Percentiles rank a stretch among this genome's conserved stretches.
These are phyloP conservation scores for Lycium barbarum DNA, from an alignment of 257 asterid genomes.

Conservation along the genomic window DNA sequence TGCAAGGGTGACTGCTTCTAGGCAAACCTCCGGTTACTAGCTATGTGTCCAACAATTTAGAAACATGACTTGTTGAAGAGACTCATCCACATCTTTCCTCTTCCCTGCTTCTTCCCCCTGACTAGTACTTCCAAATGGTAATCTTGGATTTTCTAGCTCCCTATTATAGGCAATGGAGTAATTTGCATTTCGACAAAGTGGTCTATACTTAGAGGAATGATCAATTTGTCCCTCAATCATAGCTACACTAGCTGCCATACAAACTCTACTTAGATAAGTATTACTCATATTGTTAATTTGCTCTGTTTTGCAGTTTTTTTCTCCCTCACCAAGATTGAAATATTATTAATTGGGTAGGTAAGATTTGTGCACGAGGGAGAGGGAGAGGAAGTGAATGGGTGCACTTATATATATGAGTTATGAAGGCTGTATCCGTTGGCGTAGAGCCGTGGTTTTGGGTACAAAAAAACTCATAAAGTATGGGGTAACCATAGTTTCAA, in stretches of 20 bases:
- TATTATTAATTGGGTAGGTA: background rate
- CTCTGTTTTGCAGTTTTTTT: background rate
- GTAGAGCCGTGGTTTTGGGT: conserved; percentile 32
- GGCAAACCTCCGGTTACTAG: background rate
- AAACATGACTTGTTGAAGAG: conserved; percentile 39
- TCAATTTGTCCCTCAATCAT: conserved; percentile 30
- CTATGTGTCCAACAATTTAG: conserved; percentile 38
- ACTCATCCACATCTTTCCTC: conserved; percentile 33
- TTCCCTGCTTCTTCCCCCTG: conserved; percentile 13
- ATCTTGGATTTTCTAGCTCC: background rate
- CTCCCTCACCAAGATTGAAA: background rate
- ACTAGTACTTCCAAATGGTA: background rate
- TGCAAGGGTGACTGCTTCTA: too few species aligned
- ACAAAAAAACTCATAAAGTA: background rate
- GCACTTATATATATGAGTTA: conserved; percentile 27
- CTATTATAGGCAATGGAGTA: too few species aligned
- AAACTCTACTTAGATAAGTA: conserved; percentile 26
- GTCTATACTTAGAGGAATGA: conserved; percentile 18
- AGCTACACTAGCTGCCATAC: conserved; percentile 31
- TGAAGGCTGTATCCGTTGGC: conserved; percentile 33
- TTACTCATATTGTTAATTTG: conserved; percentile 29
- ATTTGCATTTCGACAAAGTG: background rate
- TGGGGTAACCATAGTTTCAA: conserved; percentile 25
- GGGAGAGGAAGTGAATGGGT: background rate
- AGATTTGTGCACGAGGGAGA: background rate